Conservation (phyloP, 495 filamentous ascomycete genomes). For the Parachaetomium inaequale region DNA sequence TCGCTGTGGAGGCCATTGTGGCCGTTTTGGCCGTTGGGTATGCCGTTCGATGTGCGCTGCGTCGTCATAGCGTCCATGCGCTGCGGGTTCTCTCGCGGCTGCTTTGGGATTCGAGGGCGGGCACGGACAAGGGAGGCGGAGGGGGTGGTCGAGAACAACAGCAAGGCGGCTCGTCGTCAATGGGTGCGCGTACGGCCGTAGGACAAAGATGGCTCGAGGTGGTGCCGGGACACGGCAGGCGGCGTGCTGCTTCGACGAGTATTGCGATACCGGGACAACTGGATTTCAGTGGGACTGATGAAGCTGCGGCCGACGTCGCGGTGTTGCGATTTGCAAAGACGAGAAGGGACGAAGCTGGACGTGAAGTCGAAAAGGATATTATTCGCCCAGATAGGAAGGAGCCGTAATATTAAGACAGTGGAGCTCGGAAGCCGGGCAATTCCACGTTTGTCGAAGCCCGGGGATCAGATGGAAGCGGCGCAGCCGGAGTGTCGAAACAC, state of each 20-base stretch:
- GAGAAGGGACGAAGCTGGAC: not conserved
- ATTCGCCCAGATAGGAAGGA: conserved; percentile 5
- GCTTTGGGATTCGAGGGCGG: not conserved
- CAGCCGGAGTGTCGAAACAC: not conserved
- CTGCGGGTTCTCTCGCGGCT: not conserved
- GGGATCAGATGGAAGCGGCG: not conserved
- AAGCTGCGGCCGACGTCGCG: not conserved
- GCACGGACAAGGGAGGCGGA: not conserved
- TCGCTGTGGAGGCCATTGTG: conserved; percentile 29
- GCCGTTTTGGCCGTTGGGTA: conserved; percentile 17
- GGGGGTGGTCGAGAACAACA: conserved; percentile 14
- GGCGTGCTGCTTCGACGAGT: not conserved
- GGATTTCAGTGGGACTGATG: not conserved
- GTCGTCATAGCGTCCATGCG: conserved; percentile 18
- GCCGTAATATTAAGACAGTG: conserved; percentile 8
- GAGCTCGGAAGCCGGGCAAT: not conserved
- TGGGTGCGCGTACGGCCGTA: conserved; percentile 1
- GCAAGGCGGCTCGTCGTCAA: conserved; percentile 9
- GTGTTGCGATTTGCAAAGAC: not conserved
- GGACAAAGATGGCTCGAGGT: conserved; percentile 5
- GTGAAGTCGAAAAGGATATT: conserved; percentile 4
- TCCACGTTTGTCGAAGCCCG: not conserved
- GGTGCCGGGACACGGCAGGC: not conserved
- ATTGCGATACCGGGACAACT: not conserved
- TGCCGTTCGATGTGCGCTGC: conserved; percentile 21